A percentile compares a stretch with the other conserved stretches of the same genome.
These are phyloP conservation scores for Albizia julibrissin DNA, from an alignment of 306 rosid genomes.

Conservation along the genomic window DNA sequence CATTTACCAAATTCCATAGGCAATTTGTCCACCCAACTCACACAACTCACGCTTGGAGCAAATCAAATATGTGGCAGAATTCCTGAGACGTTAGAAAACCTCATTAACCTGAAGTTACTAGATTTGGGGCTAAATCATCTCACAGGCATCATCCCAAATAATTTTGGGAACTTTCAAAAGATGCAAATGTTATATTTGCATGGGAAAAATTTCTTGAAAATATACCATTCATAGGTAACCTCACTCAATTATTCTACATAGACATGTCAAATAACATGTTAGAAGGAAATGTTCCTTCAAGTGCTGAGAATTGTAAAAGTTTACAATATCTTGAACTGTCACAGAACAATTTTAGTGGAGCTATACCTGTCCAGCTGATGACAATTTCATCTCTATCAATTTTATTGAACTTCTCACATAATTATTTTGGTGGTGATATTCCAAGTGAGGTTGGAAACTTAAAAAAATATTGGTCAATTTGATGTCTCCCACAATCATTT, in stretches of 20 bases:
- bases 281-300: neutral
- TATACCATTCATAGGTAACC: neutral
- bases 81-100: neutral
- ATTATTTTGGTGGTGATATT: too few relatives aligned
- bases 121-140: too few relatives aligned
- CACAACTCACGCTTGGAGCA: neutral
- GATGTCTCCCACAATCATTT: neutral
- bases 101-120: neutral
- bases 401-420: neutral
- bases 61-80: too few relatives aligned
- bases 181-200: too few relatives aligned
- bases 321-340: neutral
- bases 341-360: neutral
- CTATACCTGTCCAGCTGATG: neutral
- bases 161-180: neutral
- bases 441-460: neutral
- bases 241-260: neutral
- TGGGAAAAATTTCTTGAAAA: neutral
- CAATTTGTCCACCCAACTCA: neutral
- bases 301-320: neutral
- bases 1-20: neutral
- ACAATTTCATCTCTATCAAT: neutral
- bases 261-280: neutral
- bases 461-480: neutral
- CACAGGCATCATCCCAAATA: neutral